Conservation (phyloP, 2,329 filamentous ascomycete species). For the Colletotrichum sp. region DNA sequence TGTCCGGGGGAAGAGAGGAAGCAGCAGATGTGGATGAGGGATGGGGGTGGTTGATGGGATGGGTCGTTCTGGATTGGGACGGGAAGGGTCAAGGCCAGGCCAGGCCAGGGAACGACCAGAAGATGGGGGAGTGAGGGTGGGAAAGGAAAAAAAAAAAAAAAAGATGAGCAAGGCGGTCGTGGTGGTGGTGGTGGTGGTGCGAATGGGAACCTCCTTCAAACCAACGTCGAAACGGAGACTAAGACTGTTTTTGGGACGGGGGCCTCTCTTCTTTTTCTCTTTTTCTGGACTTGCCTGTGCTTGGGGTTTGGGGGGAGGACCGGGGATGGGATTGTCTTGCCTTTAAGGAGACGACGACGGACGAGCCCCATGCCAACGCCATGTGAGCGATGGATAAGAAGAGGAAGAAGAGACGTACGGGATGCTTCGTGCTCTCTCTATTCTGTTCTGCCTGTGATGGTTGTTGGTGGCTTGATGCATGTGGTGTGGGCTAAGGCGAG, state of each 20-base stretch:
- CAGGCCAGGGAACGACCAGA: background rate
- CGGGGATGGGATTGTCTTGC: background rate
- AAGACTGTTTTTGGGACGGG: background rate
- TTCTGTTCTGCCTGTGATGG: background rate
- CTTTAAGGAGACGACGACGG: background rate
- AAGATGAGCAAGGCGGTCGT: background rate
- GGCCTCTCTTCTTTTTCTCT: background rate
- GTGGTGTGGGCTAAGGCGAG: slow-evolving; percentile 8
- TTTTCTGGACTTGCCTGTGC: background rate
- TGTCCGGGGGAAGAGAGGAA: background rate
- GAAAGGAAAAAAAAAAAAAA: background rate
- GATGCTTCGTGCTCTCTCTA: background rate
- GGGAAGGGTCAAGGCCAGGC: background rate
- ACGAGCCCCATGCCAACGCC: background rate
- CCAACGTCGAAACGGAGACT: slow-evolving; percentile 21
- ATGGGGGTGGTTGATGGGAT: background rate
- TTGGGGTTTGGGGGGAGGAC: background rate
- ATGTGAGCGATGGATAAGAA: background rate
- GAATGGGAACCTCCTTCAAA: slow-evolving; percentile 25
- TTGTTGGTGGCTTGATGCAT: slow-evolving; percentile 18
- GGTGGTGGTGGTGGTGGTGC: slow-evolving; percentile 11
- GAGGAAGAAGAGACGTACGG: background rate
- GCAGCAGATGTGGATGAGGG: background rate
- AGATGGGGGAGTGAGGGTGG: background rate
- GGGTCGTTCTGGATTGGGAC: background rate